Conservation (phyloP, 1,284 basidiomycete genomes). For the Cutaneotrichosporon cyanovorans region DNA sequence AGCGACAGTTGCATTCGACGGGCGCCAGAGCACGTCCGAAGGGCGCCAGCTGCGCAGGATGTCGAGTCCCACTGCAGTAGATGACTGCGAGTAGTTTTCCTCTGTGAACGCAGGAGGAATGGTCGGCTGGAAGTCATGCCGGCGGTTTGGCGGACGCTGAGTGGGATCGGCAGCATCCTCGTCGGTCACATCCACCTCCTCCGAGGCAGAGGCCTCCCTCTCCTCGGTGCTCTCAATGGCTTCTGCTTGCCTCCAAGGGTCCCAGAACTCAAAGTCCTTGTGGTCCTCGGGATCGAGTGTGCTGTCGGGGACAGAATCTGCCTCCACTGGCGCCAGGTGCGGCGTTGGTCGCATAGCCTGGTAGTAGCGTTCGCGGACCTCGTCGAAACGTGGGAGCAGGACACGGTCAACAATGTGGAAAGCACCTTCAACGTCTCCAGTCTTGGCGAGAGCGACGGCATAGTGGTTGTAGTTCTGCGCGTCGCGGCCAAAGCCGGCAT, state of each 20-base stretch:
- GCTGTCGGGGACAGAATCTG: conserved; percentile 11
- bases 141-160: conserved; percentile 26
- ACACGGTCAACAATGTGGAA: conserved; percentile 76
- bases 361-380: conserved; percentile 20
- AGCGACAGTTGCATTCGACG: conserved; percentile 23
- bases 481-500: conserved; percentile 73
- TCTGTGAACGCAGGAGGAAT: background rate
- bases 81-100: background rate
- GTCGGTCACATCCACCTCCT: background rate
- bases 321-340: conserved; percentile 48
- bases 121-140: conserved; percentile 12
- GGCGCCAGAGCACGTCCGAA: conserved; percentile 36
- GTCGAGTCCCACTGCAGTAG: conserved; percentile 6
- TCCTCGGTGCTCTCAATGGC: background rate
- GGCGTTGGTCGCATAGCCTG: conserved; percentile 17
- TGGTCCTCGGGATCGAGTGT: conserved; percentile 5
- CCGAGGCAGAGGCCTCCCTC: background rate
- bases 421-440: conserved; percentile 70
- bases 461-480: conserved; percentile 91
- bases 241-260: background rate
- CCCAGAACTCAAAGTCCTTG: background rate
- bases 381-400: conserved; percentile 57
- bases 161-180: conserved; percentile 12
- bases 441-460: conserved; percentile 64
- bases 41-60: conserved; percentile 34